Evolutionary conservation across 2,329 filamentous ascomycete genomes (phyloP).

Genomic region (Hirsutella rhossiliensis): DNA sequence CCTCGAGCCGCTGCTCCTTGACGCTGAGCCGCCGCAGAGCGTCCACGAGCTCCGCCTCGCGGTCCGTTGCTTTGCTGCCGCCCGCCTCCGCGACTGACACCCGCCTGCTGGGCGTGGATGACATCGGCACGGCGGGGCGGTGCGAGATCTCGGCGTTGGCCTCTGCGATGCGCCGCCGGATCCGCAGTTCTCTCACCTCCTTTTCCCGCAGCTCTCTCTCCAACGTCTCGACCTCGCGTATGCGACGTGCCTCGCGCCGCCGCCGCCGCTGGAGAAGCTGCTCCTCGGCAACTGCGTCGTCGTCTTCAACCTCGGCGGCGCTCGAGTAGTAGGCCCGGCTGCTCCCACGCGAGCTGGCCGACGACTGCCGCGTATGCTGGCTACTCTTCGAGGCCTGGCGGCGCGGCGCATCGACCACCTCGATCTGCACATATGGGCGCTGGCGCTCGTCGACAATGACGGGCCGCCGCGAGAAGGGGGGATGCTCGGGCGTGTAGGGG

Average conservation of each 20-base stretch:
- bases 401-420: constrained; percentile 19
- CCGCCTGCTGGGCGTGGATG: constrained; percentile 10
- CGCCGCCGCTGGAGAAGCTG: background rate
- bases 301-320: constrained; percentile 13
- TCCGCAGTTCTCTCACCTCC: constrained; percentile 12
- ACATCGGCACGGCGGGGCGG: constrained; percentile 20
- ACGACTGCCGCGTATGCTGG: constrained; percentile 22
- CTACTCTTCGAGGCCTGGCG: background rate
- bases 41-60: constrained; percentile 21
- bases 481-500: constrained; percentile 12
- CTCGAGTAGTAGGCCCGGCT: constrained; percentile 17
- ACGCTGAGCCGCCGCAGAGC: constrained; percentile 20
- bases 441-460: constrained; percentile 26
- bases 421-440: constrained; percentile 20
- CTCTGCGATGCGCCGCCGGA: constrained; percentile 22
- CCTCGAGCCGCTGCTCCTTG: constrained; percentile 17
- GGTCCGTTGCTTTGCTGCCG: constrained; percentile 1
- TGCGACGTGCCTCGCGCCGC: constrained; percentile 10
- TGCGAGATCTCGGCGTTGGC: constrained; percentile 30
- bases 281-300: background rate
- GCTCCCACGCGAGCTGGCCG: constrained; percentile 22
- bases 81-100: background rate
- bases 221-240: constrained; percentile 9
- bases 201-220: constrained; percentile 16
- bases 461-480: constrained; percentile 14